Evolutionary conservation across 1,284 basidiomycete genomes (phyloP).

Genomic region (Ceratobasidium sp.): DNA sequence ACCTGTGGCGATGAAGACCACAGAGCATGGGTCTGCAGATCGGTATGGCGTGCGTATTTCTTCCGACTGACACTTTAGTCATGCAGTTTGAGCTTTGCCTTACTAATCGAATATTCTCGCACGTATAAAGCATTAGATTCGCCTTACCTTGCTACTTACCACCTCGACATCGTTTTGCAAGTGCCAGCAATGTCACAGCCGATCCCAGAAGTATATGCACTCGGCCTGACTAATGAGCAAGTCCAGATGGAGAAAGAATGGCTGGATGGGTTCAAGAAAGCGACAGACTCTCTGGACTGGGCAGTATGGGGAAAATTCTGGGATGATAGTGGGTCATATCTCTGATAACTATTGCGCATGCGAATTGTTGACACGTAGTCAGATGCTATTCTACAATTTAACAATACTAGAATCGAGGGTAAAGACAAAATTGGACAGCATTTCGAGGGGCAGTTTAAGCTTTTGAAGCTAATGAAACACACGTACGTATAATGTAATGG

Average conservation of each 20-base stretch:
- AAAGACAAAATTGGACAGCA: slow-evolving; percentile 18
- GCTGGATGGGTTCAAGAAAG: slow-evolving; percentile 20
- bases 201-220: slow-evolving; percentile 17
- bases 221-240: slow-evolving; percentile 5
- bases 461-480: slow-evolving; percentile 23
- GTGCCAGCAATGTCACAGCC: neutral
- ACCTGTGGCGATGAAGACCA: no score
- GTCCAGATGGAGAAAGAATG: slow-evolving; percentile 12
- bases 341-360: neutral
- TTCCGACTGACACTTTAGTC: no score
- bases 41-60: no score
- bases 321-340: slow-evolving; percentile 26
- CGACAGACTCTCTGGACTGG: slow-evolving; percentile 31
- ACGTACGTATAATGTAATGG: slow-evolving; percentile 1
- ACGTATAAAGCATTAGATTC: no score
- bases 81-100: no score
- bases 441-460: neutral
- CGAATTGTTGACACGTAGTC: neutral
- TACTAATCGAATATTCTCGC: no score
- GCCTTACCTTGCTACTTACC: neutral
- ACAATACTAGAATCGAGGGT: slow-evolving; percentile 13
- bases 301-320: slow-evolving; percentile 33
- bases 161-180: neutral
- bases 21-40: no score
- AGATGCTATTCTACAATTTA: slow-evolving; percentile 41